phyloP scores from a whole-genome alignment of 2,329 filamentous ascomycete genomes.

The Trichophyton equinum region DNA sequence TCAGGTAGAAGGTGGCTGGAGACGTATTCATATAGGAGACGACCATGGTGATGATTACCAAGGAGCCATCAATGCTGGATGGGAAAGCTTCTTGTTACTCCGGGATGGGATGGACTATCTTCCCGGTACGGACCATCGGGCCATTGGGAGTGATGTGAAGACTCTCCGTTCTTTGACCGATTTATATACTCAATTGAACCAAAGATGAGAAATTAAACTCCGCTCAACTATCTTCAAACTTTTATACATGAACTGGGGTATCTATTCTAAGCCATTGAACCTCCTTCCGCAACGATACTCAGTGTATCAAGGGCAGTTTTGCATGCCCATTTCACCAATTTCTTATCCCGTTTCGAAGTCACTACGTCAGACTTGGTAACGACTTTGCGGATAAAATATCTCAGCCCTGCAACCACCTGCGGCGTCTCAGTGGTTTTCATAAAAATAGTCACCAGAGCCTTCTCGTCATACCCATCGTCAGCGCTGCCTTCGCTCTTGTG shows the following conservation, averaged over 20 bases:
- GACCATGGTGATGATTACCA: conserved; percentile 32
- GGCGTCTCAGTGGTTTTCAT: conserved; percentile 50
- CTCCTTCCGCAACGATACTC: conserved; percentile 21
- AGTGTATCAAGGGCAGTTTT: conserved; percentile 31
- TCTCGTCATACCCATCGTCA: conserved; percentile 38
- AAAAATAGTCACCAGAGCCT: conserved; percentile 54
- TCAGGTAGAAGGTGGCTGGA: conserved; percentile 6
- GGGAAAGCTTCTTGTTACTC: conserved; percentile 20
- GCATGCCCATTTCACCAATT: conserved; percentile 38
- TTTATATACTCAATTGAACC: conserved; percentile 7
- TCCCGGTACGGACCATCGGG: neutral
- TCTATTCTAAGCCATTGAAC: neutral
- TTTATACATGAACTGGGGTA: neutral
- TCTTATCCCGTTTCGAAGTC: conserved; percentile 39
- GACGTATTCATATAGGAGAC: conserved; percentile 34
- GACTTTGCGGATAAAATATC: conserved; percentile 67
- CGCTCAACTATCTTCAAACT: neutral
- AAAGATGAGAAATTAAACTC: neutral
- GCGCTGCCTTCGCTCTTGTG: conserved; percentile 15
- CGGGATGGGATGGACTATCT: conserved; percentile 7
- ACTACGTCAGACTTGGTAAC: conserved; percentile 53
- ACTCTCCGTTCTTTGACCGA: conserved; percentile 6
- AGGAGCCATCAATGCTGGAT: conserved; percentile 28
- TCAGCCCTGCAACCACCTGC: conserved; percentile 58
- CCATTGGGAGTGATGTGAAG: conserved; percentile 4